Base-by-base conservation (phyloP, 176 grass and related monocot species). In the Triticum urartu region DNA sequence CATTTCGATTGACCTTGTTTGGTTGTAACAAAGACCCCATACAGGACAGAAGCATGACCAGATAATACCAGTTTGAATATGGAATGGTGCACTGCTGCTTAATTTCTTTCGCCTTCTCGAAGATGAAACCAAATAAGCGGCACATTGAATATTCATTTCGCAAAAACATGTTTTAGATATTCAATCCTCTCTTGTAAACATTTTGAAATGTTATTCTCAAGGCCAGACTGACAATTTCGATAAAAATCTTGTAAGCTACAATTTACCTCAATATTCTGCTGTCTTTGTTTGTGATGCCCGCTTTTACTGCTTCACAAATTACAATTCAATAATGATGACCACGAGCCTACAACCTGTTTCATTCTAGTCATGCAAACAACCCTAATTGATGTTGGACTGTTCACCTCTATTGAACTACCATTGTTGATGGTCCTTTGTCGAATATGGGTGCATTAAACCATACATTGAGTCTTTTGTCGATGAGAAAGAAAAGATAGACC, bases 1-100 rank as follows among this genome's bases (percentile, higher is more conserved):
- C 32, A 87, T 67, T 43, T 79, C 40, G 26, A 21, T 87, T 86
- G 63, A 39, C 15, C 28, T 82, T 32, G 61, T 77, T 17, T 30
- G 28, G 3, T 61, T 18, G 28, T 72, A 71, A 38, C 38, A 32
- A 81, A 30, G 70, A 54, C 7, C 21, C 56, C 69, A 75, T 81
- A 79, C 24, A 9, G 35, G 26, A 45, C 8, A 40, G 56, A 26
- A 62, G 35, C 47, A 75, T 73, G 32, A 69, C 0, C 6, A 76
- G 9, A 77, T 60, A 35, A 62, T 60, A 56, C 39, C 11, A 15
- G 7, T 30, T 15, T 30, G 83, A 77, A 30, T 24, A 22, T 62
- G 48, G 11, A 25, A 77, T 0, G 3, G 0, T 59, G 11, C 11
- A 43, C 25, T 64, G 3, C 25, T 20, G 32, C 2, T 4, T 36